Evolutionary conservation across 2,329 filamentous ascomycete genomes (phyloP), one percentile per base, ranked within the genome.

Genomic region (Trichoderma atrobrunneum): DNA sequence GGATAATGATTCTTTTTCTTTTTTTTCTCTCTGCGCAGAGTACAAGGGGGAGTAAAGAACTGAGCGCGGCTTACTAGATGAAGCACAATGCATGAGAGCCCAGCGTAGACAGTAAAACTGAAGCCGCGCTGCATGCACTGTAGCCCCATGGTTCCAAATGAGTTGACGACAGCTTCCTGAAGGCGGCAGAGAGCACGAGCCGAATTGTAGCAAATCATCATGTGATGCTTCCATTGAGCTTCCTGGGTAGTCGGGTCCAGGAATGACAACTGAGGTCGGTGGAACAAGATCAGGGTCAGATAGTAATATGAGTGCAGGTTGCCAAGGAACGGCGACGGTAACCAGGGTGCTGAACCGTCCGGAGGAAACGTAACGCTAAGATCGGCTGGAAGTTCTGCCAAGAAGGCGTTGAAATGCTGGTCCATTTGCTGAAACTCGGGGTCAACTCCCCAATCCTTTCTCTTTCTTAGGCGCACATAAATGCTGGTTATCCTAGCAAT

Each of bases 51-150:
- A 12, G 12, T 11, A 67, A 59, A 12, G 18, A 43, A 57, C 32
- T 51, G 21, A 67, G 64, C 64, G 64, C 64, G 48, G 88, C 93
- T 82, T 86, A 98, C 95, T 82, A 98, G 82, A 81, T 98, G 95
- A 70, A 98, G 87, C 82, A 98, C 95, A 28, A 95, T 95, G 84
- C 95, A 97, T 0, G 94, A 96, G 60, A 98, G 84, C 30, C 97
- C 90, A 71, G 91, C 90, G 78, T 98, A 98, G n/a, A 98, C 94
- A 7, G 93, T 94, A 78, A 97, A 98, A 81, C 95, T 97, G 79
- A 97, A 94, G 51, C 95, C 95, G 75, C 95, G 89, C 78, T 95
- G 92, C 95, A 98, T 98, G 82, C 92, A 97, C 76, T 96, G 87
- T 18, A 98, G 85, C 0, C 95, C 95, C 18, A 88, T 88, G 73